Conservation (phyloP, 2,329 filamentous ascomycete species). For the Colletotrichum filicis region DNA sequence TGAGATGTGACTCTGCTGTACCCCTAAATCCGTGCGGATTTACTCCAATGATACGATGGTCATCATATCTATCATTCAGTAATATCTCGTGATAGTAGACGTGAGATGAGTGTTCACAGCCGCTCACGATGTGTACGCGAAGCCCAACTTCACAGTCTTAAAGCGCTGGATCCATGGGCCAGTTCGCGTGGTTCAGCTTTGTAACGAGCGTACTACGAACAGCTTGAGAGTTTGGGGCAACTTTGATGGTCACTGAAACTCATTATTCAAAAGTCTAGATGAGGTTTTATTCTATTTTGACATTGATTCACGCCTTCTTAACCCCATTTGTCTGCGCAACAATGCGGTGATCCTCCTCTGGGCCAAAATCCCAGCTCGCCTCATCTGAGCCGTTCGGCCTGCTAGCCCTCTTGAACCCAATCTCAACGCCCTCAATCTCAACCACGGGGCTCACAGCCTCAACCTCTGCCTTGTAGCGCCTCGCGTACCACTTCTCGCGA, state of each 20-base stretch:
- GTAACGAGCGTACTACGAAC: not conserved
- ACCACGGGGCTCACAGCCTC: conserved; percentile 56
- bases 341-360: conserved; percentile 47
- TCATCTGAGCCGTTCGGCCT: conserved; percentile 66
- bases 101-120: not conserved
- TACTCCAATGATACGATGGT: not conserved
- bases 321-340: not conserved
- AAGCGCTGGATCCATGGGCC: not conserved
- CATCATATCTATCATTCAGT: not conserved
- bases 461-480: conserved; percentile 52
- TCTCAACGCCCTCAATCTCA: conserved; percentile 53
- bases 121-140: not conserved
- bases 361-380: conserved; percentile 66
- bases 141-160: not conserved
- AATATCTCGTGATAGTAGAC: no score
- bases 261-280: not conserved
- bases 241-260: not conserved
- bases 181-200: not conserved
- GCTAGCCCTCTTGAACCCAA: conserved; percentile 56
- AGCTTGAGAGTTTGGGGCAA: not conserved
- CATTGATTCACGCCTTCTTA: not conserved
- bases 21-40: not conserved
- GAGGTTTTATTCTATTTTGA: not conserved
- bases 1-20: not conserved
- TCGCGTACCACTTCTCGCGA: conserved; percentile 60